Percentiles rank a stretch among this genome's conserved stretches.
These are phyloP conservation scores for Effrenium voratum DNA, from an alignment of 73 alveolate species.

Conservation along the genomic window DNA sequence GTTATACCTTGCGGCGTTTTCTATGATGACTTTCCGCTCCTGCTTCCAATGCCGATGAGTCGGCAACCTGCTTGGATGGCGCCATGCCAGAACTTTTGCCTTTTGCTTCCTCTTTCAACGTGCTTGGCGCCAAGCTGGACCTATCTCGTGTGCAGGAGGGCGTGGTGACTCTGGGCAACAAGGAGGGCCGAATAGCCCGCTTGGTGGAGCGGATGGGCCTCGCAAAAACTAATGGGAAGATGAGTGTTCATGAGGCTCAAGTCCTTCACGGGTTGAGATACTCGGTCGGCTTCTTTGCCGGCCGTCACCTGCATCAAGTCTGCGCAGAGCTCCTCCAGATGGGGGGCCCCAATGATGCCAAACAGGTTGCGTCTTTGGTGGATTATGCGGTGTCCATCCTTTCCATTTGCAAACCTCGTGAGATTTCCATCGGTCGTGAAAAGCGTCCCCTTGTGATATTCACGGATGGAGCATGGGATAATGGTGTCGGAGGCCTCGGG, in stretches of 20 bases:
- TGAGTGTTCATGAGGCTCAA: background rate
- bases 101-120: background rate
- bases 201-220: background rate
- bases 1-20: background rate
- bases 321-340: background rate
- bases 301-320: background rate
- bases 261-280: background rate
- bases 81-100: background rate
- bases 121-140: background rate
- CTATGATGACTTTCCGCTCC: constrained; percentile 5
- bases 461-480: constrained; percentile 40
- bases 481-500: background rate
- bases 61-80: background rate
- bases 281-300: background rate
- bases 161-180: background rate
- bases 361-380: too few species aligned
- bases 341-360: too few species aligned
- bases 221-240: background rate
- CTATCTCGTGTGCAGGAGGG: background rate
- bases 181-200: background rate
- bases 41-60: background rate
- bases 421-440: background rate
- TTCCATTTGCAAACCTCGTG: too few species aligned
- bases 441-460: background rate
- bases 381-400: too few species aligned